phyloP scores from a whole-genome alignment of 1,139 yeast genomes.

The Trichomonascaceae sp. region DNA sequence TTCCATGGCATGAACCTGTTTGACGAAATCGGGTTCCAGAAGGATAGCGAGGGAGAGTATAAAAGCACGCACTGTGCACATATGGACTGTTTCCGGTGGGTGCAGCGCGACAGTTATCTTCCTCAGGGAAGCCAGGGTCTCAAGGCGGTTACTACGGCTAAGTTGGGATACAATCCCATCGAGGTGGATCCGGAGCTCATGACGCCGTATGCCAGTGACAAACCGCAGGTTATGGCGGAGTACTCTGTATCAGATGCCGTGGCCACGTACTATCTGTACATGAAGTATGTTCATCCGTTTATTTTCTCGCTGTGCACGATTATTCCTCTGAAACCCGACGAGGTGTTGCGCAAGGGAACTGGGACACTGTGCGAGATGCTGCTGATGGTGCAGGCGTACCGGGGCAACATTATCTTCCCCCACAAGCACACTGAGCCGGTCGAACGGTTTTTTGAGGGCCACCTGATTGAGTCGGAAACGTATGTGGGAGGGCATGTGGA shows the following conservation, averaged over 20 bases:
- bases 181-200: slow-evolving; percentile 95
- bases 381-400: slow-evolving; percentile 90
- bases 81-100: slow-evolving; percentile 98
- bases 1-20: slow-evolving; percentile 81
- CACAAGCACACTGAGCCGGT: slow-evolving; percentile 88
- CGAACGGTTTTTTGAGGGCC: slow-evolving; percentile 90
- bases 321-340: slow-evolving; percentile 94
- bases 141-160: slow-evolving; percentile 94
- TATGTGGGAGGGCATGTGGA: slow-evolving; percentile 99
- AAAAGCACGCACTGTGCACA: slow-evolving; percentile 88
- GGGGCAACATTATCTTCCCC: slow-evolving; percentile 65
- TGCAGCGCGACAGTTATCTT: slow-evolving; percentile 91
- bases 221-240: slow-evolving; percentile 86
- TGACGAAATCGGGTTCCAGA: slow-evolving; percentile 87
- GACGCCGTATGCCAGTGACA: slow-evolving; percentile 94
- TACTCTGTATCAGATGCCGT: slow-evolving; percentile 99
- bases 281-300: slow-evolving; percentile 95
- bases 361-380: slow-evolving; percentile 98
- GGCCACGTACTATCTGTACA: slow-evolving; percentile 90
- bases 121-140: slow-evolving; percentile 99
- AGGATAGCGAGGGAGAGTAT: slow-evolving; percentile 80
- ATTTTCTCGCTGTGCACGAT: slow-evolving; percentile 92
- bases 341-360: slow-evolving; percentile 90
- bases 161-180: slow-evolving; percentile 90
- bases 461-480: slow-evolving; percentile 85